Conservation (phyloP, 768 basidiomycete genomes). For the Ramaria sp. region DNA sequence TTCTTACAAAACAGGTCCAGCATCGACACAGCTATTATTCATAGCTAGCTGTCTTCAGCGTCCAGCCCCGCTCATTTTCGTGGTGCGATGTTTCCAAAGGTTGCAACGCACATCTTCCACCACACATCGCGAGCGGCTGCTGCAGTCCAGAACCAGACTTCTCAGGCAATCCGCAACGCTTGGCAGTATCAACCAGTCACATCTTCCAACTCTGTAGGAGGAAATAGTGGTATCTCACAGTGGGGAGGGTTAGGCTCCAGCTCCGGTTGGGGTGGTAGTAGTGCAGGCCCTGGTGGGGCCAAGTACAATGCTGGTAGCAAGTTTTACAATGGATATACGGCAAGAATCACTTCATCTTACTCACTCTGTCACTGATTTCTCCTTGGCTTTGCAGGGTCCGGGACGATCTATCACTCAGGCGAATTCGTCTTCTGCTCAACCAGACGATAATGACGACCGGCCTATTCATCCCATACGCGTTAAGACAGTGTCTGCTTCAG, state of each 20-base stretch:
- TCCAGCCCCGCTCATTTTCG: not conserved
- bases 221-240: constrained; percentile 20
- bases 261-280: constrained; percentile 43
- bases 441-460: constrained; percentile 52
- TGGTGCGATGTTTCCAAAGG: constrained; percentile 63
- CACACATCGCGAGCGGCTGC: constrained; percentile 68
- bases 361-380: constrained; percentile 8
- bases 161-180: constrained; percentile 64
- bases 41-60: not conserved
- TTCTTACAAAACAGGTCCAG: not conserved
- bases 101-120: constrained; percentile 67
- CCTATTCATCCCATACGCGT: constrained; percentile 18
- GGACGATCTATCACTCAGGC: constrained; percentile 67
- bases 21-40: too few relatives aligned
- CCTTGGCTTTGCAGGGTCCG: constrained; percentile 30
- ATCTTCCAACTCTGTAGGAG: constrained; percentile 28
- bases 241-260: constrained; percentile 35
- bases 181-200: constrained; percentile 48
- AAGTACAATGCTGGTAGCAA: constrained; percentile 64
- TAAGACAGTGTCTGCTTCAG: constrained; percentile 15
- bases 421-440: constrained; percentile 38
- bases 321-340: constrained; percentile 58
- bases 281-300: constrained; percentile 58
- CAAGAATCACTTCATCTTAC: constrained; percentile 24
- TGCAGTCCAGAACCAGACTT: constrained; percentile 60